Evolutionary conservation across 2,329 filamentous ascomycete species (phyloP), one percentile per base, ranked within the genome.

Genomic region (Trichophaea hybrida): DNA sequence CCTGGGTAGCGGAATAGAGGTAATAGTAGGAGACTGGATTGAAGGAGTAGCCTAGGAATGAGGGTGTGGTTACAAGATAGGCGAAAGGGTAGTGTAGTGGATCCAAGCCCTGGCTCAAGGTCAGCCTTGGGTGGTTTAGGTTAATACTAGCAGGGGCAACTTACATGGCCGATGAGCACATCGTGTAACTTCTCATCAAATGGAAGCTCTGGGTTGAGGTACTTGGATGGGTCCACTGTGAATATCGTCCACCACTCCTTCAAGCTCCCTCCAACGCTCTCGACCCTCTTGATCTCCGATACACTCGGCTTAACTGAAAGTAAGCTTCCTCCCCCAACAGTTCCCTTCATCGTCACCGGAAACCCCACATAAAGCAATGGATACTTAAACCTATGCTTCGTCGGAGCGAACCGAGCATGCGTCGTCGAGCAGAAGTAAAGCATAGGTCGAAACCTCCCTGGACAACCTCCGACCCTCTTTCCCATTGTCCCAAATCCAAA

Each of bases 11-110:
- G 10, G 81, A 78, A 69, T 90, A 89, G 1, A 90, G 76, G 65
- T 88, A 88, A 84, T 85, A 90, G 67, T 89, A 86, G 0, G 84
- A 88, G 2, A 85, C 82, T 0, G 84, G 84, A 66, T 88, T 89
- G 72, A 86, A 88, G 24, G 80, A 79, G 68, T 85, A 86, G 2
- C 83, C 82, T 5, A 86, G 70, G 62, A 88, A 84, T 34, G 77
- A 77, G 4, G 85, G 80, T 2, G 84, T 83, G 1, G 86, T 89
- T 24, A 87, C 75, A 3, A 90, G 74, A 66, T 88, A 88, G 0
- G 81, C 84, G 67, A 82, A 76, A 8, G 82, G 79, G 72, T 85
- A 89, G 50, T 76, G 73, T 1, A 74, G 69, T 54, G 80, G 78
- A 60, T 82, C 74, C n/a, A 81, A 73, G 10, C 75, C 75, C 79